Conservation (phyloP, 768 basidiomycete genomes). For the Phaeotremella fagi region DNA sequence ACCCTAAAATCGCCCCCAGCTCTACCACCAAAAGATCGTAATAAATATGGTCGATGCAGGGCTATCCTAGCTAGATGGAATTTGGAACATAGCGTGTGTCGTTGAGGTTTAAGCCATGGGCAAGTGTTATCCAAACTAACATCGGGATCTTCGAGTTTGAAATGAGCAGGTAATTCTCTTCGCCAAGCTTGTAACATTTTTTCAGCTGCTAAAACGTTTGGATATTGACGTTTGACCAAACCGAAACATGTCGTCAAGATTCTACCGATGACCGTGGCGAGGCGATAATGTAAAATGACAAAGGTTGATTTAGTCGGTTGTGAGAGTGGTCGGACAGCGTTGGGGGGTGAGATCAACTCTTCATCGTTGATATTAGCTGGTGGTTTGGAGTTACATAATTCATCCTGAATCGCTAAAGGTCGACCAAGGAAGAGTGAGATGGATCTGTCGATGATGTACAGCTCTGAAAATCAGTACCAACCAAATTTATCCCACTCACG, state of each 20-base stretch:
- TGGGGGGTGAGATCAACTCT: conserved; percentile 6
- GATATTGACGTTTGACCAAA: conserved; percentile 11
- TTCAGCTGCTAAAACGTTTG: conserved; percentile 20
- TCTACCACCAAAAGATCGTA: conserved; percentile 10
- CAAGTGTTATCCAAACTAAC: conserved; percentile 6
- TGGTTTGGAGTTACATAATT: conserved; percentile 9
- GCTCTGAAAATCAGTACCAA: conserved; percentile 6
- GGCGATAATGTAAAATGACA: conserved; percentile 20
- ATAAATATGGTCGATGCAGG: conserved; percentile 28
- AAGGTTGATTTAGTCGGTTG: conserved; percentile 21
- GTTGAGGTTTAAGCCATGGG: conserved; percentile 18
- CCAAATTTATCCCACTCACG: conserved; percentile 11
- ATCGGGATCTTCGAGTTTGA: conserved; percentile 18
- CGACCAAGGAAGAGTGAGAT: conserved; percentile 28
- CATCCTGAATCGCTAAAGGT: conserved; percentile 26
- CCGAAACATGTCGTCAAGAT: conserved; percentile 22
- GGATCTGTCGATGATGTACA: conserved; percentile 23
- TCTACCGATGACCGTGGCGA: conserved; percentile 21
- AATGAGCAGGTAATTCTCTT: conserved; percentile 25
- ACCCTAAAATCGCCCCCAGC: not conserved
- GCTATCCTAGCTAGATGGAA: conserved; percentile 30
- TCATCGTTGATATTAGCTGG: conserved; percentile 26
- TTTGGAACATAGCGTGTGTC: conserved; percentile 21
- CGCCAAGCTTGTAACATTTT: conserved; percentile 14
- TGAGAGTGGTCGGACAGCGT: conserved; percentile 3